Conservation (phyloP, 2,329 filamentous ascomycete species). For the Massarina eburnea region DNA sequence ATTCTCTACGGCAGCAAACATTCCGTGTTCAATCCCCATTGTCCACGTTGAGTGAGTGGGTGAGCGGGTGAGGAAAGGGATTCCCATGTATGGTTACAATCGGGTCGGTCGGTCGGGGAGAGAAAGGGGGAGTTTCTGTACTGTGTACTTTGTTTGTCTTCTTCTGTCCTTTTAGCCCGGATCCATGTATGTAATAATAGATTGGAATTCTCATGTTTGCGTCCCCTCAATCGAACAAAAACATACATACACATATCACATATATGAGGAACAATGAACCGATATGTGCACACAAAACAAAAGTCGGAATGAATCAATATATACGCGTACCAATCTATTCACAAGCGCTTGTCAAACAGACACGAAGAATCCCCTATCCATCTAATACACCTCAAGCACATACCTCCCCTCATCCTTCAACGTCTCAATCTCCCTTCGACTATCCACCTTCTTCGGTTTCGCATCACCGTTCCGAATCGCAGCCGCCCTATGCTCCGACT, state of each 20-base stretch:
- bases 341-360: background rate
- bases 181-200: too few relatives aligned
- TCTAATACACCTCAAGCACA: constrained; percentile 93
- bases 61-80: background rate
- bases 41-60: background rate
- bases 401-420: constrained; percentile 94
- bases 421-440: constrained; percentile 90
- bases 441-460: constrained; percentile 75
- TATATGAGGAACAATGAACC: too few relatives aligned
- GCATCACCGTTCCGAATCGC: constrained; percentile 41
- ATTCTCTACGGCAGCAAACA: background rate
- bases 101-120: too few relatives aligned
- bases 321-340: too few relatives aligned
- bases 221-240: too few relatives aligned
- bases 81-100: background rate
- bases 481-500: constrained; percentile 66
- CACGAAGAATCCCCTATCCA: background rate
- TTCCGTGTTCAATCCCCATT: background rate
- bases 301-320: too few relatives aligned
- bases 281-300: too few relatives aligned
- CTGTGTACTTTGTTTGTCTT: too few relatives aligned
- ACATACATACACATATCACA: too few relatives aligned
- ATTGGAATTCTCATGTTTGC: too few relatives aligned
- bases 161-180: background rate
- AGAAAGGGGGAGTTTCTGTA: too few relatives aligned